A percentile compares a stretch with the other conserved stretches of the same genome.
Conservation (phyloP, 2,329 filamentous ascomycete genomes). For the Ophiostoma pallidulum region DNA sequence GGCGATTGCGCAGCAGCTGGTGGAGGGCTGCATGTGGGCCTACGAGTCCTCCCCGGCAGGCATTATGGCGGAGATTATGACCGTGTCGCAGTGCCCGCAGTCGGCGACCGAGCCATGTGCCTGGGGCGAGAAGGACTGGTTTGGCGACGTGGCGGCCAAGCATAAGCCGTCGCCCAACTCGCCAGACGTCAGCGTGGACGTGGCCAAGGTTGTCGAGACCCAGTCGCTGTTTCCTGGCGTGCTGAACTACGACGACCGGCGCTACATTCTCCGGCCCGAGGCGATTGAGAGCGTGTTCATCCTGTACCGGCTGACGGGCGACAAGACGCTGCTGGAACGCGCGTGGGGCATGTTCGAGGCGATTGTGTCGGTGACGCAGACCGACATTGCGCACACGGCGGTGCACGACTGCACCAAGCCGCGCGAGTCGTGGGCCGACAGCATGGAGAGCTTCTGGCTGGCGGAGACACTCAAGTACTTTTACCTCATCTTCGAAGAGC, state of each 20-base stretch:
- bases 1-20: constrained; percentile 36
- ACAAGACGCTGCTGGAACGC: constrained; percentile 61
- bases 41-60: constrained; percentile 45
- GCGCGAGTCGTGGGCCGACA: constrained; percentile 32
- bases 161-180: constrained; percentile 26
- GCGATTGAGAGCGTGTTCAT: constrained; percentile 67
- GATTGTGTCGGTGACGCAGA: constrained; percentile 52
- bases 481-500: constrained; percentile 15
- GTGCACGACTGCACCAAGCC: constrained; percentile 24
- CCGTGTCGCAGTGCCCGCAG: constrained; percentile 33
- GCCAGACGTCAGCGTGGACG: constrained; percentile 24
- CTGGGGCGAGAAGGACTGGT: constrained; percentile 2
- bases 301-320: constrained; percentile 70
- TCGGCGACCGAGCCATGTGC: no score
- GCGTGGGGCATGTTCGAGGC: constrained; percentile 71
- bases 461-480: constrained; percentile 20
- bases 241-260: constrained; percentile 20
- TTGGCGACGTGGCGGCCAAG: not conserved
- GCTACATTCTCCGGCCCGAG: constrained; percentile 56
- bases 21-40: constrained; percentile 49
- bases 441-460: constrained; percentile 18
- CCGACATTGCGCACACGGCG: constrained; percentile 16
- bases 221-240: constrained; percentile 20
- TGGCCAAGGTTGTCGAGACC: constrained; percentile 16
- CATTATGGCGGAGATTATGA: constrained; percentile 50